Conservation (phyloP, 2,329 filamentous ascomycete genomes). For the Amauroascus verrucosus region DNA sequence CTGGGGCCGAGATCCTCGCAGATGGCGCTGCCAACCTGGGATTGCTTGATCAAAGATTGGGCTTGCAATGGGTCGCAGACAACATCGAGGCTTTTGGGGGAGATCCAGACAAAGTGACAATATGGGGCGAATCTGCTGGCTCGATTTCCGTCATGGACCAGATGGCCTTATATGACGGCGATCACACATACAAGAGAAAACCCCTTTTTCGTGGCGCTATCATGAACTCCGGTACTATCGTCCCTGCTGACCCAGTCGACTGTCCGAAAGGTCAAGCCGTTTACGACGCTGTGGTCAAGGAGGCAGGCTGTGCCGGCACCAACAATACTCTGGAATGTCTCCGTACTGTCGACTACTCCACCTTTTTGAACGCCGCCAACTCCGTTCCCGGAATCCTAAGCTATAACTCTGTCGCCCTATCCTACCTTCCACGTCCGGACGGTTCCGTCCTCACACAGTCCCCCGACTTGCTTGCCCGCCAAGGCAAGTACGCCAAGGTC, state of each 20-base stretch:
- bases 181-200: conserved; percentile 64
- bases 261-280: conserved; percentile 54
- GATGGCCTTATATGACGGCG: conserved; percentile 61
- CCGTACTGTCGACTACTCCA: conserved; percentile 37
- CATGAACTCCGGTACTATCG: conserved; percentile 61
- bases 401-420: conserved; percentile 58
- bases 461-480: conserved; percentile 47
- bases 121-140: conserved; percentile 66
- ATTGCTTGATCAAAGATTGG: conserved; percentile 61
- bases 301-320: conserved; percentile 37
- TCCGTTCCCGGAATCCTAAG: conserved; percentile 58
- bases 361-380: conserved; percentile 53
- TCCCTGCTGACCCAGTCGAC: conserved; percentile 55
- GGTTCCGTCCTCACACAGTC: conserved; percentile 51
- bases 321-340: conserved; percentile 41
- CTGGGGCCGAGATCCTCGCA: conserved; percentile 55
- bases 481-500: conserved; percentile 48
- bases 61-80: conserved; percentile 64
- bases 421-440: conserved; percentile 66
- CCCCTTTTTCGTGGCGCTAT: conserved; percentile 65
- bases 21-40: conserved; percentile 63
- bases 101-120: conserved; percentile 65
- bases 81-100: conserved; percentile 71
- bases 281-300: conserved; percentile 37
- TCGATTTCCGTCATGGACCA: conserved; percentile 67